Evolutionary conservation across 2,329 filamentous ascomycete genomes (phyloP).

Genomic region (Penicillium digitatum): DNA sequence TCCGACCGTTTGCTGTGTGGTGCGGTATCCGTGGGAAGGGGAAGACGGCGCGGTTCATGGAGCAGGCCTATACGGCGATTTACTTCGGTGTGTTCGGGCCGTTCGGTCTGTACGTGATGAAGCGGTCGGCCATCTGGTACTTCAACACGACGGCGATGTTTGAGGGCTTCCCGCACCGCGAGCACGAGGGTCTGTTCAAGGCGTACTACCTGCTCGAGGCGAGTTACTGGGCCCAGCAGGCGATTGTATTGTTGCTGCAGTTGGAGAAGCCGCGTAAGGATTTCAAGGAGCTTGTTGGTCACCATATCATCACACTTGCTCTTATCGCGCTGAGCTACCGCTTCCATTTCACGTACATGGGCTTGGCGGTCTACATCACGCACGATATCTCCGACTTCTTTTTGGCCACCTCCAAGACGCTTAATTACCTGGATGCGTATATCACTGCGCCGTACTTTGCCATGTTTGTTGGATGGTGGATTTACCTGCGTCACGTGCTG

Average conservation of each 20-base stretch:
- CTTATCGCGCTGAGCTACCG: constrained; percentile 85
- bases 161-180: constrained; percentile 76
- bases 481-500: constrained; percentile 78
- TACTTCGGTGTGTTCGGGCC: constrained; percentile 84
- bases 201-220: constrained; percentile 94
- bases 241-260: constrained; percentile 77
- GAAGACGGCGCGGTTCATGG: constrained; percentile 91
- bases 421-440: constrained; percentile 81
- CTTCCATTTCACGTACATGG: constrained; percentile 96
- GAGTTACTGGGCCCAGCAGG: constrained; percentile 93
- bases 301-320: constrained; percentile 83
- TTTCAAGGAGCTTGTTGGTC: constrained; percentile 85
- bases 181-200: constrained; percentile 79
- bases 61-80: constrained; percentile 88
- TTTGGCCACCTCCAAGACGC: constrained; percentile 83
- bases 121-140: constrained; percentile 86
- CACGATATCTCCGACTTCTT: constrained; percentile 96
- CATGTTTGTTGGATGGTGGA: constrained; percentile 77
- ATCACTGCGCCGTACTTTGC: constrained; percentile 81
- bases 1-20: constrained; percentile 69
- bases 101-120: constrained; percentile 86
- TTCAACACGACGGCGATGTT: constrained; percentile 92
- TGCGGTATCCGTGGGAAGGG: constrained; percentile 66
- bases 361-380: constrained; percentile 86
- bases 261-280: constrained; percentile 93